Percentiles rank a stretch among this genome's conserved stretches.
Evolutionary conservation across 495 filamentous ascomycete species (phyloP).

Genomic region (Trypethelium eluteriae): DNA sequence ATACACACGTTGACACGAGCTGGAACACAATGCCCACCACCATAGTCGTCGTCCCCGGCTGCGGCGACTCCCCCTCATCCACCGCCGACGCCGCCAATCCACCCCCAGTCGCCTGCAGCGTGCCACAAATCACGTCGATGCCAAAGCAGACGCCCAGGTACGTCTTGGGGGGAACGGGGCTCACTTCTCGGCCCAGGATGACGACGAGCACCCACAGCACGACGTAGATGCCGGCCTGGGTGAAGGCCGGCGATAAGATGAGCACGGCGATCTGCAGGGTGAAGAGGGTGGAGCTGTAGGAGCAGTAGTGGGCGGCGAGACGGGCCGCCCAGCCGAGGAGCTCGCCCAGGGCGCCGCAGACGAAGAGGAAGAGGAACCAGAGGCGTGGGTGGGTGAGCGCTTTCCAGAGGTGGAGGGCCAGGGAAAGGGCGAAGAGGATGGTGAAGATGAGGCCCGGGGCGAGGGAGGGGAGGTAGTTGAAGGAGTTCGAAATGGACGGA

Average conservation of each 20-base stretch:
- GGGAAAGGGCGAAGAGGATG: constrained; percentile 42
- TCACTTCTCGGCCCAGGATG: constrained; percentile 18
- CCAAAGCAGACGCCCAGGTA: constrained; percentile 22
- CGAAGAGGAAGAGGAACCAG: constrained; percentile 52
- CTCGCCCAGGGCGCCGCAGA: constrained; percentile 47
- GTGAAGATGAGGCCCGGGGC: constrained; percentile 46
- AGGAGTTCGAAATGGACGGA: constrained; percentile 20
- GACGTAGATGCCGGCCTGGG: constrained; percentile 26
- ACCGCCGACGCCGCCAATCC: constrained; percentile 20
- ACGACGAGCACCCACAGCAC: constrained; percentile 20
- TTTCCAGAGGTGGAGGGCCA: constrained; percentile 42
- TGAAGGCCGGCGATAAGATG: constrained; percentile 25
- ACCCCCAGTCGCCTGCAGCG: constrained; percentile 22
- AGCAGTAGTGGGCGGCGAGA: constrained; percentile 18
- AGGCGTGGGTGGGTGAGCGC: constrained; percentile 36
- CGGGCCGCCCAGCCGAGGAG: constrained; percentile 42
- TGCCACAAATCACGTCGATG: constrained; percentile 24
- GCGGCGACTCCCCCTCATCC: constrained; percentile 1
- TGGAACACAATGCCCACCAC: constrained; percentile 11
- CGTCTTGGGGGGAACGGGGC: constrained; percentile 22
- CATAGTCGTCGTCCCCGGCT: constrained; percentile 15
- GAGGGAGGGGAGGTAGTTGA: constrained; percentile 46
- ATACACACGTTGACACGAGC: constrained; percentile 12
- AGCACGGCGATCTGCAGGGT: constrained; percentile 30
- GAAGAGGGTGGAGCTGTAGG: constrained; percentile 24